phyloP scores from a whole-genome alignment of 163 green algal species.

The Picocystis sp. region DNA sequence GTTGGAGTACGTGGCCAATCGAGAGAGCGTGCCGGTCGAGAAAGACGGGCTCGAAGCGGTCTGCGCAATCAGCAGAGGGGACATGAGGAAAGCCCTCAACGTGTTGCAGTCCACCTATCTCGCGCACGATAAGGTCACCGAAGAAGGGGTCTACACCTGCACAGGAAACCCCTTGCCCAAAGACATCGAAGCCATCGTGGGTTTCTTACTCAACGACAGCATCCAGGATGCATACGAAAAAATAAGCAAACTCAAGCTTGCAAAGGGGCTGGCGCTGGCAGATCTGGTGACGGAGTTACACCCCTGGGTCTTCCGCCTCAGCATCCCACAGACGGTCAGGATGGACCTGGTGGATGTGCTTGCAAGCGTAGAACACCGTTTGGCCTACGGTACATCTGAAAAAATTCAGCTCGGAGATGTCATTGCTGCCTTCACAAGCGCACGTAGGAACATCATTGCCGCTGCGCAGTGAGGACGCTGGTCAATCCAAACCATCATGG shows the following conservation, averaged over 20 bases:
- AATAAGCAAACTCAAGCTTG: conserved; percentile 47
- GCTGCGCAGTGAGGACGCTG: conserved; percentile 8
- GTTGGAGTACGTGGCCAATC: conserved; percentile 44
- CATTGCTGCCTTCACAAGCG: conserved; percentile 56
- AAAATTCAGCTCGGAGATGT: conserved; percentile 72
- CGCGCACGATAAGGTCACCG: conserved; percentile 39
- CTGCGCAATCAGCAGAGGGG: conserved; percentile 52
- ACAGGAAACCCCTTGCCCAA: conserved; percentile 74
- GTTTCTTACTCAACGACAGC: conserved; percentile 71
- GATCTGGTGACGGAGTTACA: conserved; percentile 85
- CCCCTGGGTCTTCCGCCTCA: conserved; percentile 56
- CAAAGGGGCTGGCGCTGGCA: conserved; percentile 69
- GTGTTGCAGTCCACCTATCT: conserved; percentile 74
- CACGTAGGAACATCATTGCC: conserved; percentile 44
- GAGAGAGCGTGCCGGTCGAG: conserved; percentile 20
- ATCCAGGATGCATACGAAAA: conserved; percentile 36
- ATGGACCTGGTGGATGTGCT: conserved; percentile 58
- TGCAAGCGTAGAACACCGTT: conserved; percentile 70
- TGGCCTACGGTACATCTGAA: conserved; percentile 69
- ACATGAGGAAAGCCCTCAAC: conserved; percentile 94
- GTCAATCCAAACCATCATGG: not conserved
- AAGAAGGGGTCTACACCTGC: conserved; percentile 61
- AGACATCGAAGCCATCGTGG: conserved; percentile 57
- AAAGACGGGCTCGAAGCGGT: conserved; percentile 54
- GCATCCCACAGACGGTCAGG: conserved; percentile 41